A percentile compares a stretch with the other conserved stretches of the same genome.
phyloP scores from a whole-genome alignment of 768 basidiomycete genomes.

The Pulveroboletus sp. region DNA sequence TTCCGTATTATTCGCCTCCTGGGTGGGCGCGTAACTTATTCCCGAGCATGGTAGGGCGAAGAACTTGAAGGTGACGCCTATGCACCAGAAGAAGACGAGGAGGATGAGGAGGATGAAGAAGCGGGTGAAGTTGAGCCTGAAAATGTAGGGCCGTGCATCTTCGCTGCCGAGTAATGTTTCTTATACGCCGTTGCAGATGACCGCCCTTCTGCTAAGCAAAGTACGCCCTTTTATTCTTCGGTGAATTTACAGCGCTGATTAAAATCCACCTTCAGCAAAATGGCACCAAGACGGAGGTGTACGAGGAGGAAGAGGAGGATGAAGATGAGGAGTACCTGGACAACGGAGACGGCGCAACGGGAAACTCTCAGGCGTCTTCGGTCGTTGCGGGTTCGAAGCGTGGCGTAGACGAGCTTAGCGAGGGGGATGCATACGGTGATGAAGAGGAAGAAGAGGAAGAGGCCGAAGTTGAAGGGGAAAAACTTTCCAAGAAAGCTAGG shows the following conservation, averaged over 20 bases:
- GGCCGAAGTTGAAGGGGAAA: constrained; percentile 4
- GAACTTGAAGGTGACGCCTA: constrained; percentile 12
- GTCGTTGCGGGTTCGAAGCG: constrained; percentile 24
- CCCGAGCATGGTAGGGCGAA: constrained; percentile 13
- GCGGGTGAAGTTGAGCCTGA: not conserved
- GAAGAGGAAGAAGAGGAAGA: constrained; percentile 2
- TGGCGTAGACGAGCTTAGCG: constrained; percentile 20
- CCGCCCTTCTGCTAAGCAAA: constrained; percentile 20
- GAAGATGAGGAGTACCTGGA: constrained; percentile 22
- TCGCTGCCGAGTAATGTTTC: not conserved
- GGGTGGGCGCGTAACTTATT: not conserved
- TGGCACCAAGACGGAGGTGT: constrained; percentile 5
- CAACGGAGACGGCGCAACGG: constrained; percentile 7
- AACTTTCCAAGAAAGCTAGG: constrained; percentile 23
- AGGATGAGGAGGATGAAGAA: constrained; percentile 12
- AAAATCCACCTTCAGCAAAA: constrained; percentile 8
- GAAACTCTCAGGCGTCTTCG: constrained; percentile 7
- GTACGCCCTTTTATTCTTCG: constrained; percentile 6
- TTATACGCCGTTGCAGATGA: constrained; percentile 18
- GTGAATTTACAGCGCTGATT: not conserved
- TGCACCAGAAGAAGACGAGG: constrained; percentile 17
- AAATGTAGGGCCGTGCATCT: constrained; percentile 12
- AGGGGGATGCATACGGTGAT: constrained; percentile 6
- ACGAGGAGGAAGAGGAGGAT: constrained; percentile 15
- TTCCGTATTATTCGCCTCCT: constrained; percentile 6